Percentiles rank a stretch among this genome's conserved stretches.
These are phyloP conservation scores for Nitzschia inconspicua DNA, from an alignment of 108 stramenopile genomes.

Conservation along the genomic window DNA sequence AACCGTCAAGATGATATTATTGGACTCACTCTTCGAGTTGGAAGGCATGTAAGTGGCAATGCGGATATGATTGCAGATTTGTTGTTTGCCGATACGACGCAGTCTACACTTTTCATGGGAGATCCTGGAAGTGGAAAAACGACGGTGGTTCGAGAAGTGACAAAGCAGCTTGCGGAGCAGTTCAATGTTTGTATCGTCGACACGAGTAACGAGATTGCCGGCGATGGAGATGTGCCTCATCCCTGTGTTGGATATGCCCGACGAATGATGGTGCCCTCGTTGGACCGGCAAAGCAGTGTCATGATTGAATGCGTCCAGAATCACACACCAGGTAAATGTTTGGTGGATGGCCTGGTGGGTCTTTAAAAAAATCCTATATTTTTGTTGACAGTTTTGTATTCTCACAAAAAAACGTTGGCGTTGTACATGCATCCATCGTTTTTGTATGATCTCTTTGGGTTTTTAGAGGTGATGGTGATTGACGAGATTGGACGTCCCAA, in stretches of 20 bases:
- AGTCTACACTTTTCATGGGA: constrained; percentile 34
- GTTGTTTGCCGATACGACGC: constrained; percentile 4
- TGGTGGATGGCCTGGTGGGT: too few species aligned
- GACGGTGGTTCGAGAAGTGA: constrained; percentile 45
- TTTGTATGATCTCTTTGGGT: too few species aligned
- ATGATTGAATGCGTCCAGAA: constrained; percentile 79
- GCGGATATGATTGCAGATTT: constrained; percentile 44
- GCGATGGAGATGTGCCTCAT: constrained; percentile 55
- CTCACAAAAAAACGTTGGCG: too few species aligned
- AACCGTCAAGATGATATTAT: constrained; percentile 15
- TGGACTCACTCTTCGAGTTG: constrained; percentile 53
- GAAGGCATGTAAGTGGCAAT: constrained; percentile 41
- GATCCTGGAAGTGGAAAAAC: constrained; percentile 34
- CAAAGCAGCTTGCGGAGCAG: constrained; percentile 27
- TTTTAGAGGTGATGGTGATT: constrained; percentile 57
- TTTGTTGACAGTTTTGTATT: too few species aligned
- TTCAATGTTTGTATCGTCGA: constrained; percentile 50
- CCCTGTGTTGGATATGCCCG: constrained; percentile 48
- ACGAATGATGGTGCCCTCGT: constrained; percentile 55
- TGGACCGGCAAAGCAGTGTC: constrained; percentile 35
- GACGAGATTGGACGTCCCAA: constrained; percentile 48
- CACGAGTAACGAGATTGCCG: constrained; percentile 67
- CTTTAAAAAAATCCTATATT: too few species aligned
- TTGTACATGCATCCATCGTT: too few species aligned
- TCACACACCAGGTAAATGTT: constrained; percentile 66